phyloP scores from a whole-genome alignment of 345 rosid genomes.

The Angophora floribunda region DNA sequence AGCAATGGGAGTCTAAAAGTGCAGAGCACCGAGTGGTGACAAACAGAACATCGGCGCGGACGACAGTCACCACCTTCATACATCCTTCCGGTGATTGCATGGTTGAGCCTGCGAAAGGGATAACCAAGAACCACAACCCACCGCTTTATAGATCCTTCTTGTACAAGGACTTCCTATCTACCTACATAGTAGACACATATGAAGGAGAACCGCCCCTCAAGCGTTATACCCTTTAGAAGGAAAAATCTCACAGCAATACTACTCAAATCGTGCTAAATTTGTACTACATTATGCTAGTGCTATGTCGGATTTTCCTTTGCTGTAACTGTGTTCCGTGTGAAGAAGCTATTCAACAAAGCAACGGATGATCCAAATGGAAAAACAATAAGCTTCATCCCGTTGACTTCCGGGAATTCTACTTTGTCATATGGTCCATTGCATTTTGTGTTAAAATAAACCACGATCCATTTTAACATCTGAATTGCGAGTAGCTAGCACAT shows the following conservation, averaged over 20 bases:
- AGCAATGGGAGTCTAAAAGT: constrained; percentile 12
- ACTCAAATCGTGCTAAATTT: background rate
- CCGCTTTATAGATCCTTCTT: background rate
- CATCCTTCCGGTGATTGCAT: background rate
- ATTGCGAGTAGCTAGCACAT: background rate
- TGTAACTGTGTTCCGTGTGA: background rate
- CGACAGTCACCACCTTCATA: constrained; percentile 4
- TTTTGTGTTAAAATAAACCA: background rate
- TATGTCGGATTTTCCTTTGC: background rate
- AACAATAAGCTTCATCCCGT: background rate
- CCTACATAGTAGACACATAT: background rate
- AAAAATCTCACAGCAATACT: background rate
- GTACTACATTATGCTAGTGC: background rate
- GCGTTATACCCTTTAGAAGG: background rate
- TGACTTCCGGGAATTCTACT: background rate
- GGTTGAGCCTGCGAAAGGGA: background rate
- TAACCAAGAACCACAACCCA: background rate
- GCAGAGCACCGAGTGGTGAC: constrained; percentile 8
- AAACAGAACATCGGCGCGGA: background rate
- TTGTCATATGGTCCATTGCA: background rate
- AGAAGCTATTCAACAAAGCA: background rate
- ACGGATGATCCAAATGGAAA: background rate
- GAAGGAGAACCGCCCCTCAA: background rate
- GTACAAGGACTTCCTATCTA: background rate
- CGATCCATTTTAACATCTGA: background rate